A percentile compares a stretch with the other conserved stretches of the same genome.
Conservation (phyloP, 768 basidiomycete genomes). For the Filobasidium floriforme region DNA sequence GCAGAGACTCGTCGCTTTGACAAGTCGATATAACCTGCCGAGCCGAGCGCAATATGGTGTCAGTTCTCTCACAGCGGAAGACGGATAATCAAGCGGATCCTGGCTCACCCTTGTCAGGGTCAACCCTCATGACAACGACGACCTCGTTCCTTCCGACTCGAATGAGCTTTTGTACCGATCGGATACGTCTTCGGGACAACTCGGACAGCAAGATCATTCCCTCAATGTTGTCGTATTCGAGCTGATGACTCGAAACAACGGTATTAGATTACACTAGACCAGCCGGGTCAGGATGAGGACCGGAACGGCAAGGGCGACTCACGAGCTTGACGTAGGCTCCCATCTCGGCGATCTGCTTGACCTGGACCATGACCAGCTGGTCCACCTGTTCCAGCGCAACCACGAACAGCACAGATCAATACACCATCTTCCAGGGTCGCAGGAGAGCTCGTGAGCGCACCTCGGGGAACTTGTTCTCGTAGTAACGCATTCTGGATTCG, state of each 20-base stretch:
- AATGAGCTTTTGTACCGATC: conserved; percentile 96
- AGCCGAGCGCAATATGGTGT: neutral
- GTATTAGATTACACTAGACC: neutral
- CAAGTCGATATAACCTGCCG: conserved; percentile 92
- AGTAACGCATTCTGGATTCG: conserved; percentile 66
- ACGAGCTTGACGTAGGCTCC: conserved; percentile 98
- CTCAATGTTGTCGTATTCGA: conserved; percentile 98
- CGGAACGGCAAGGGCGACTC: conserved; percentile 39
- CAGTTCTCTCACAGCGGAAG: neutral
- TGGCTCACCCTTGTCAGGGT: conserved; percentile 88
- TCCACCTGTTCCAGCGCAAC: conserved; percentile 60
- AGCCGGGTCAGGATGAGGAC: neutral
- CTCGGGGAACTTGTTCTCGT: conserved; percentile 76
- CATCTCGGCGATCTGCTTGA: conserved; percentile 98
- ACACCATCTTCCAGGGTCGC: no score
- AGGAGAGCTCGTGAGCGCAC: conserved; percentile 14
- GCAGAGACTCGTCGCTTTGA: conserved; percentile 96
- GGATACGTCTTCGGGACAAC: conserved; percentile 86
- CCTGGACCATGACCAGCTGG: conserved; percentile 98
- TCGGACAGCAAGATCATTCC: conserved; percentile 99
- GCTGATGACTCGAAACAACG: conserved; percentile 49
- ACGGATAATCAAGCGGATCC: neutral
- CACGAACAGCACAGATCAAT: neutral
- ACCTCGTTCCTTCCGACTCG: conserved; percentile 96
- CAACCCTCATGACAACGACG: conserved; percentile 92